These are phyloP conservation scores for Acacia pycnantha DNA, from an alignment of 331 rosid species.

Conservation along the genomic window DNA sequence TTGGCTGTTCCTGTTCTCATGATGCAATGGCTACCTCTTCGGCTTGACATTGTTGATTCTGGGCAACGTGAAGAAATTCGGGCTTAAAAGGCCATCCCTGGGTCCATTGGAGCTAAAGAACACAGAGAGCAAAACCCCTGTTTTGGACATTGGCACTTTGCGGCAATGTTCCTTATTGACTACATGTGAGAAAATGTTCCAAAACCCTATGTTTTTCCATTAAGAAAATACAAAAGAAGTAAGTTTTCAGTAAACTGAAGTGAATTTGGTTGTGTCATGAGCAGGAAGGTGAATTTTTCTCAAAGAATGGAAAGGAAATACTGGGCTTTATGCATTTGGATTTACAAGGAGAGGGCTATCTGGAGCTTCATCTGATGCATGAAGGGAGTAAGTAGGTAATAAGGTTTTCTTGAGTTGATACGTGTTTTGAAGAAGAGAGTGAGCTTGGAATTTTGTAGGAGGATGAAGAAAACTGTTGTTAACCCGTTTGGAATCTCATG, in stretches of 20 bases:
- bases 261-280: constrained; percentile 13
- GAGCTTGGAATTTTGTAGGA: no score
- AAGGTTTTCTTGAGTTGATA: no score
- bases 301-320: constrained; percentile 86
- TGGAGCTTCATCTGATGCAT: constrained; percentile 85
- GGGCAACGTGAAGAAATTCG: constrained; percentile 64
- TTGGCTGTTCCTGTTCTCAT: constrained; percentile 65
- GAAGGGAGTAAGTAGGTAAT: no score
- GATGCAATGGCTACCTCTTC: constrained; percentile 86
- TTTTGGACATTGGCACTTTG: constrained; percentile 81
- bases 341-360: constrained; percentile 90
- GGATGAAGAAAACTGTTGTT: no score
- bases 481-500: no score
- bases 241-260: neutral
- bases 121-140: constrained; percentile 79
- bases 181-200: constrained; percentile 68
- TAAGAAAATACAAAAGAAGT: neutral
- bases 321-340: constrained; percentile 93
- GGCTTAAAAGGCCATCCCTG: constrained; percentile 66
- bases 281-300: constrained; percentile 86
- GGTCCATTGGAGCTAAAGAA: constrained; percentile 60
- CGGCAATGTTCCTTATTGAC: constrained; percentile 96
- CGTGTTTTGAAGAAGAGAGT: no score
- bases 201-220: neutral
- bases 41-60: constrained; percentile 82